Base-by-base conservation (phyloP, 2,329 filamentous ascomycete genomes). In the Venturia asperata region DNA sequence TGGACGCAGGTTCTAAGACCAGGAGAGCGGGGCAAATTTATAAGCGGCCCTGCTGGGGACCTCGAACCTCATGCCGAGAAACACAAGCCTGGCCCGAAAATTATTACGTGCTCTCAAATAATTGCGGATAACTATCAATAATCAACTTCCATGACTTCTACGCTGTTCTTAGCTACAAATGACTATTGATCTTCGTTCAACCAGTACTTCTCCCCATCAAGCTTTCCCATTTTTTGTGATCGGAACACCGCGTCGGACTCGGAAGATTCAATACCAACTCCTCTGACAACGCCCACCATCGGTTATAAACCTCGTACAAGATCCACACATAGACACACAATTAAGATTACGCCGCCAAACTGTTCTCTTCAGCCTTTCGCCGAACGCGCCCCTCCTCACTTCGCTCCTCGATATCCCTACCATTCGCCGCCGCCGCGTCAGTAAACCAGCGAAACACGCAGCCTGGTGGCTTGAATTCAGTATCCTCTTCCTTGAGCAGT, bases 321-420 rank as follows among this genome's bases (percentile, higher is more conserved):
- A 19, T 39, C 39, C 17, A 47, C 43, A 63, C 21, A 39, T 56
- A 41, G 69, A 74, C 5, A 56, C 19, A 58, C 52, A 37, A 6
- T n/a, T 19, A 15, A 30, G n/a, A n/a, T 58, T 37, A 37, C 27
- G 81, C 82, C 86, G 88, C 80, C 90, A 96, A 92, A 82, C 85
- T 96, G 93, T 96, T 96, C 84, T 91, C 91, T 82, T 91, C 88
- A 77, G 82, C 85, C 70, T 86, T 93, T 72, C 86, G 90, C 76
- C 85, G 80, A 68, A 34, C 34, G 39, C 77, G 81, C 71, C 76
- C 76, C 68, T 76, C 79, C 67, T 79, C 89, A 74, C 82, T 95
- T 74, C 86, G 89, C 78, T 89, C 90, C 71, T 85, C 88, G 76
- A 81, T 88, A 72, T 82, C 85, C 72, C 84, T 91, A 71, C 84